These are phyloP conservation scores for Phytophthora litchii DNA, from an alignment of 352 stramenopile species.

Conservation along the genomic window DNA sequence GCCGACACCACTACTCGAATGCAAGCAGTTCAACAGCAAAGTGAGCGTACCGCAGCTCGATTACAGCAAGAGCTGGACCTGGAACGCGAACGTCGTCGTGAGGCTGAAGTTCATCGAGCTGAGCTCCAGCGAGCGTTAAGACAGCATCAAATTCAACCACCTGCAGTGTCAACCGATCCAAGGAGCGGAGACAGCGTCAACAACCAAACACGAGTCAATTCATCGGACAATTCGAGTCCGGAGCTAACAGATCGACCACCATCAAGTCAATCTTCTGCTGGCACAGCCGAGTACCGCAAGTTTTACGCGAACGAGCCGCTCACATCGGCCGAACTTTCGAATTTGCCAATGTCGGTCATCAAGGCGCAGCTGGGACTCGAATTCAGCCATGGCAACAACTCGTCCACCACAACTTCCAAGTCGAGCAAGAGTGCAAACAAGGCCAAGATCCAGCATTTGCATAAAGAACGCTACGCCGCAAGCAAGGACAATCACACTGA, in stretches of 20 bases:
- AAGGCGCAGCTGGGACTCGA: slow-evolving; percentile 78
- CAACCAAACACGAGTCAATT: slow-evolving; percentile 17
- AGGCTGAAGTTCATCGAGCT: slow-evolving; percentile 66
- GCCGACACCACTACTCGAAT: slow-evolving; percentile 52
- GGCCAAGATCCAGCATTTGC: slow-evolving; percentile 26
- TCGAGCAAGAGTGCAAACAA: slow-evolving; percentile 19
- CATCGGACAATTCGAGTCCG: slow-evolving; percentile 13
- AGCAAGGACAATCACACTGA: slow-evolving; percentile 50
- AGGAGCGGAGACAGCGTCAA: slow-evolving; percentile 11
- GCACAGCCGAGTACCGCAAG: slow-evolving; percentile 43
- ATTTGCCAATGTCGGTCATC: slow-evolving; percentile 71
- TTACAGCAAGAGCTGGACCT: slow-evolving; percentile 63
- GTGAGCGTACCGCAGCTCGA: slow-evolving; percentile 39
- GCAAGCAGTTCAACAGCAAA: slow-evolving; percentile 60
- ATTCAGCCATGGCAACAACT: slow-evolving; percentile 32
- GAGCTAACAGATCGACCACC: slow-evolving; percentile 21
- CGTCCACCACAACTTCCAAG: neutral
- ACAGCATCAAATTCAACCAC: slow-evolving; percentile 37
- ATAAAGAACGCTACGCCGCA: slow-evolving; percentile 23
- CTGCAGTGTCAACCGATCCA: slow-evolving; percentile 9
- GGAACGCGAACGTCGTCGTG: slow-evolving; percentile 59
- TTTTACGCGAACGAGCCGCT: slow-evolving; percentile 76
- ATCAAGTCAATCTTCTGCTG: slow-evolving; percentile 11
- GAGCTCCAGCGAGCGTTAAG: slow-evolving; percentile 56
- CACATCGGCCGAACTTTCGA: slow-evolving; percentile 68